Base-by-base conservation (phyloP, 345 rosid species). In the Ailanthus altissimus region DNA sequence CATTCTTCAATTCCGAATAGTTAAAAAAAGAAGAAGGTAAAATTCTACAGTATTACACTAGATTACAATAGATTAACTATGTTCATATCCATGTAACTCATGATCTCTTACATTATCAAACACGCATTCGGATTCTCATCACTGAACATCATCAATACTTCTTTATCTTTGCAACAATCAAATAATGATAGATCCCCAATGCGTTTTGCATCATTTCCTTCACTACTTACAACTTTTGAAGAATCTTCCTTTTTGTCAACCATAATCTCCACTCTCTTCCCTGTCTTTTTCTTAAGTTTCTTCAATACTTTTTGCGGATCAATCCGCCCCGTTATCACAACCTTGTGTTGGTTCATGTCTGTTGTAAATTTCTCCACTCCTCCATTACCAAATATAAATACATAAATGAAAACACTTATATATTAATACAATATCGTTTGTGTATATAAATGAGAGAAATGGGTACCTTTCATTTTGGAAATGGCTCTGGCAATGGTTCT, bases 111-210 rank as follows among this genome's bases (percentile, higher is more conserved):
- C 90, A 88, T 82, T 26, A 85, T 58, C 18, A 32, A 78, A 79
- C 97, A 90, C 25, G 92, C 90, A 75, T 89, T 91, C 13, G 97
- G 85, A 71, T 94, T 92, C 66, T 90, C 98, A 20, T 91, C 98
- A n/a, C 83, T 88, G 36, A 92, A 90, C 78, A 83, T 73, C 89
- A 78, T 75, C 0, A 86, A 63, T 10, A 73, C 71, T 23, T 86
- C 82, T 0, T 67, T 51, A 1, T 86, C 82, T 25, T 71, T 76
- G 38, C 71, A 78, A 18, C 74, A 79, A 70, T 75, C 75, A 18
- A 65, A 40, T 53, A 70, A 75, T 2, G 77, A 20, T 12, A 68
- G 54, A 63, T 43, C 66, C 1, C 46, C 66, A 28, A 12, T 13
- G 6, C 12, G 59, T 12, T 32, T 40, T 12, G 47, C 18, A 47